Evolutionary conservation across 495 filamentous ascomycete species (phyloP).

Genomic region (Penicillium argentinense): DNA sequence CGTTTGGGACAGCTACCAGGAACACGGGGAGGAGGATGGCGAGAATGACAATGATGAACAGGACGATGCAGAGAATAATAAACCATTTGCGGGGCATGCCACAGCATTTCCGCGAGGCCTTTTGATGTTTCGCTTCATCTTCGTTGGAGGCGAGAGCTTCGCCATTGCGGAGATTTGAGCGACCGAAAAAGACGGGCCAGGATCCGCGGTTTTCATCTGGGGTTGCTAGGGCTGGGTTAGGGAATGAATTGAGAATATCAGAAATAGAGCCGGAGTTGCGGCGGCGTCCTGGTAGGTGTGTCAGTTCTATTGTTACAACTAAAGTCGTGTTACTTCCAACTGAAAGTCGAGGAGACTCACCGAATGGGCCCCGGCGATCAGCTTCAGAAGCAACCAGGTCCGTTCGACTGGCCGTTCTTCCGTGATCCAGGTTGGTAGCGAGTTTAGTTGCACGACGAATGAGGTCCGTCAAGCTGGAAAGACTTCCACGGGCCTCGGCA

Average conservation of each 20-base stretch:
- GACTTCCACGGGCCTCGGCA: constrained; percentile 78
- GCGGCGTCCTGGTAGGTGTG: constrained; percentile 18
- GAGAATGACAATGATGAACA: constrained; percentile 76
- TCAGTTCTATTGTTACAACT: not conserved
- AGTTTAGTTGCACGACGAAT: constrained; percentile 85
- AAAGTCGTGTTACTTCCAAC: not conserved
- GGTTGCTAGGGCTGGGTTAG: constrained; percentile 68
- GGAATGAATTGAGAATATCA: constrained; percentile 90
- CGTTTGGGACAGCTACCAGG: constrained; percentile 69
- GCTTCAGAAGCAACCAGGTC: constrained; percentile 36
- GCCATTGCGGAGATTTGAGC: constrained; percentile 37
- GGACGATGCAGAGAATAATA: constrained; percentile 63
- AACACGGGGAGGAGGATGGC: constrained; percentile 86
- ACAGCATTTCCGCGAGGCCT: constrained; percentile 55
- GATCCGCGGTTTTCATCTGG: constrained; percentile 41
- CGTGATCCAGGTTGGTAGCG: constrained; percentile 84
- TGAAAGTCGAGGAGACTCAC: constrained; percentile 16
- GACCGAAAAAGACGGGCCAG: constrained; percentile 43
- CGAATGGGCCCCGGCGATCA: constrained; percentile 26
- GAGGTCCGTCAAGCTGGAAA: constrained; percentile 88
- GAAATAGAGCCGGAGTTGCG: constrained; percentile 67
- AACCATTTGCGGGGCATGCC: constrained; percentile 84
- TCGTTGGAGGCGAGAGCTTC: constrained; percentile 27
- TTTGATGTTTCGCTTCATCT: constrained; percentile 20
- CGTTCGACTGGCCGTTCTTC: constrained; percentile 74